These are phyloP conservation scores for Fusarium poae DNA, from an alignment of 2,329 filamentous ascomycete genomes.

Conservation along the genomic window DNA sequence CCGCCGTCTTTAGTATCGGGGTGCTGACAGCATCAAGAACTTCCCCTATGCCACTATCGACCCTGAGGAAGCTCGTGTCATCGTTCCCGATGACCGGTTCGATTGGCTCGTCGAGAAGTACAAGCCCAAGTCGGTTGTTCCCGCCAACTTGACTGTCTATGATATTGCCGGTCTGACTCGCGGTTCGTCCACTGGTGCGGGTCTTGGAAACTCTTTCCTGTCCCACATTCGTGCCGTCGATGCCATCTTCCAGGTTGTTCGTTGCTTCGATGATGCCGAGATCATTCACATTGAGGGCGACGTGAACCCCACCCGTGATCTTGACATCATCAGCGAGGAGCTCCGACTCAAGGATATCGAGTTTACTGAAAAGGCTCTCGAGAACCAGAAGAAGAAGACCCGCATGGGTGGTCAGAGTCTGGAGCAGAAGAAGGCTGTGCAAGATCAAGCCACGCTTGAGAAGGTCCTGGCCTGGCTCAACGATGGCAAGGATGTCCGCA, in stretches of 20 bases:
- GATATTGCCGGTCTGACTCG: conserved; percentile 97
- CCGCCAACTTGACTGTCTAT: conserved; percentile 97
- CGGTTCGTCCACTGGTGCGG: conserved; percentile 95
- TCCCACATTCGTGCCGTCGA: conserved; percentile 98
- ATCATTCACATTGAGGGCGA: conserved; percentile 99
- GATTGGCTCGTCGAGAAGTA: conserved; percentile 97
- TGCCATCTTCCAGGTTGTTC: conserved; percentile 96
- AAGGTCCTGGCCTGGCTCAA: conserved; percentile 87
- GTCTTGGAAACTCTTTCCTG: conserved; percentile 97
- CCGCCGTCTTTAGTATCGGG: conserved; percentile 54
- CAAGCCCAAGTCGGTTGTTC: conserved; percentile 97
- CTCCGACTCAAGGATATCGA: conserved; percentile 98
- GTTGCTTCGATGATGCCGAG: conserved; percentile 98
- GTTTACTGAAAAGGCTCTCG: conserved; percentile 95
- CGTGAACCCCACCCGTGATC: conserved; percentile 92
- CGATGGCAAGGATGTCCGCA: conserved; percentile 92
- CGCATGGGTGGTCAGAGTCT: conserved; percentile 92
- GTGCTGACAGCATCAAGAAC: conserved; percentile 73
- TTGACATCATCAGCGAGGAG: conserved; percentile 97
- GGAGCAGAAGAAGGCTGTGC: conserved; percentile 97
- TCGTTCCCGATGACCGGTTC: conserved; percentile 95
- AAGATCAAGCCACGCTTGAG: conserved; percentile 93
- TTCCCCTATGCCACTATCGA: conserved; percentile 99
- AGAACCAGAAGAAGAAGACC: conserved; percentile 93
- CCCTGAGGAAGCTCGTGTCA: conserved; percentile 96